phyloP scores from a whole-genome alignment of 1,284 basidiomycete genomes.

The Pterulicium gracile region DNA sequence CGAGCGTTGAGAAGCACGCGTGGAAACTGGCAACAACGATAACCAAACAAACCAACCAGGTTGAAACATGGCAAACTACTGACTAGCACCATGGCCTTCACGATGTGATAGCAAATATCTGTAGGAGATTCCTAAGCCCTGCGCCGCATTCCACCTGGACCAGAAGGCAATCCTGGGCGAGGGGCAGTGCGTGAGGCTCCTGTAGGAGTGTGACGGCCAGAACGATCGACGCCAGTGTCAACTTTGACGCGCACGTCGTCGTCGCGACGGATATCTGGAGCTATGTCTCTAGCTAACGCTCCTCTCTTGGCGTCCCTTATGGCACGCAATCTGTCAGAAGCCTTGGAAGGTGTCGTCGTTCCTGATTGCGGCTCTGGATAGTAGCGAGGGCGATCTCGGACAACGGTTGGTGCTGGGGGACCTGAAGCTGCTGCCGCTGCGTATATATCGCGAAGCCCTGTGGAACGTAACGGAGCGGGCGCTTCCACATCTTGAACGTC shows the following conservation, averaged over 20 bases:
- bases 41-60: too few species aligned
- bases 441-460: slow-evolving; percentile 27
- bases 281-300: slow-evolving; percentile 3
- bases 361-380: slow-evolving; percentile 5
- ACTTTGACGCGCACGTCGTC: not conserved
- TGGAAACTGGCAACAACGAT: too few species aligned
- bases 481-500: slow-evolving; percentile 8
- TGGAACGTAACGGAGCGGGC: slow-evolving; percentile 8
- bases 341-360: slow-evolving; percentile 21
- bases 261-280: not conserved
- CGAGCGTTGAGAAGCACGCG: too few species aligned
- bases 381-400: slow-evolving; percentile 12
- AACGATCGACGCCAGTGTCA: not conserved
- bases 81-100: too few species aligned
- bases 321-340: slow-evolving; percentile 38
- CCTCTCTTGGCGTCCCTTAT: slow-evolving; percentile 42
- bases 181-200: slow-evolving; percentile 5
- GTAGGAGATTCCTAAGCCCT: too few species aligned
- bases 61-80: too few species aligned
- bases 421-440: slow-evolving; percentile 18
- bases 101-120: too few species aligned
- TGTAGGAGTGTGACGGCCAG: not conserved
- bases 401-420: slow-evolving; percentile 6
- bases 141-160: slow-evolving; percentile 9
- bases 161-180: slow-evolving; percentile 13